Evolutionary conservation across 2,329 filamentous ascomycete species (phyloP).

Genomic region (Alternaria arbusti): DNA sequence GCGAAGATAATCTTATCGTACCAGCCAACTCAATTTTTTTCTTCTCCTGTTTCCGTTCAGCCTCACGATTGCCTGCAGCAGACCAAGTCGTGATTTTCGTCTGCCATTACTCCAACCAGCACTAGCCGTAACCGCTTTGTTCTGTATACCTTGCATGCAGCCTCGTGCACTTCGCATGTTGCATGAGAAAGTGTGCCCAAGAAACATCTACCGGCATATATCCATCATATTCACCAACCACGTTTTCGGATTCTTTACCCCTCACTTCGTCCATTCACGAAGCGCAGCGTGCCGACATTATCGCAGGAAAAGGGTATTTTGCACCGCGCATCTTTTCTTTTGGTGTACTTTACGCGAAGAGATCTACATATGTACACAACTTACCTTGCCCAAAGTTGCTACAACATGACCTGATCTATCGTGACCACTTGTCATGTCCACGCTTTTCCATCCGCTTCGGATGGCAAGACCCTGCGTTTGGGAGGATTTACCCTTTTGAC

Average conservation of each 20-base stretch:
- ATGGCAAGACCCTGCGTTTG: slow-evolving; percentile 1
- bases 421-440: slow-evolving; percentile 9
- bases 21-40: not conserved
- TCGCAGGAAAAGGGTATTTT: not conserved
- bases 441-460: not conserved
- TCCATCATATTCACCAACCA: not conserved
- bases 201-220: not conserved
- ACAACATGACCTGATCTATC: slow-evolving; percentile 4
- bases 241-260: not conserved
- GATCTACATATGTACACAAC: not conserved
- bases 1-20: not conserved
- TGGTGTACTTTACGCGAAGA: not conserved
- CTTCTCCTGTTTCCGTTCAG: not conserved
- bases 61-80: slow-evolving; percentile 1
- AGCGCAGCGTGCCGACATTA: not conserved
- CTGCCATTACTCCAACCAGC: not conserved
- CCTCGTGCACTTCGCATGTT: not conserved
- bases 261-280: not conserved
- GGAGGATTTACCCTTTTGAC: not conserved
- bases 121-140: not conserved
- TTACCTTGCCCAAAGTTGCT: not conserved
- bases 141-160: not conserved
- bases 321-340: not conserved
- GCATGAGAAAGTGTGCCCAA: not conserved
- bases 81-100: not conserved